Evolutionary conservation across 2,329 filamentous ascomycete species (phyloP).

Genomic region (Phialophora chinensis): DNA sequence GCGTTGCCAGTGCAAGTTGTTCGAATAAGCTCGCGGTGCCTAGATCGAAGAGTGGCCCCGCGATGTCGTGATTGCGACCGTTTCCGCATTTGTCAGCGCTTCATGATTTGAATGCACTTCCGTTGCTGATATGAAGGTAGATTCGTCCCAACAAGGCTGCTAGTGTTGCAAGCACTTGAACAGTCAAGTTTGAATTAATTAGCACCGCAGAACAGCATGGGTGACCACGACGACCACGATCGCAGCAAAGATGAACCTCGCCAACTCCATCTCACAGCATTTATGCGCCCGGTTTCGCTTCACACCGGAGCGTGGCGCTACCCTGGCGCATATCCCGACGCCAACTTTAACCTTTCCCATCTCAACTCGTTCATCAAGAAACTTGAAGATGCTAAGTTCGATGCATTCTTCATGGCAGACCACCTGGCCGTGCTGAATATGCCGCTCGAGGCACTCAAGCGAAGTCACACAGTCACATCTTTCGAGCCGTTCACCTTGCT

Average conservation of each 20-base stretch:
- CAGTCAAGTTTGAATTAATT: too few relatives aligned
- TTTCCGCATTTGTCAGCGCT: too few relatives aligned
- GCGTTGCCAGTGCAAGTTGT: too few relatives aligned
- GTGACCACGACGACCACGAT: background rate
- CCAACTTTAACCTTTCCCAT: conserved; percentile 64
- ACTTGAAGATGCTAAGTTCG: conserved; percentile 61
- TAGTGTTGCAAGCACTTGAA: too few relatives aligned
- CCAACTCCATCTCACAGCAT: conserved; percentile 62
- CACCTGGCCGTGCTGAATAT: conserved; percentile 62
- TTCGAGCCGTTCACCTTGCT: conserved; percentile 63
- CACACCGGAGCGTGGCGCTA: conserved; percentile 65
- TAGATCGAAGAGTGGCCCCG: too few relatives aligned
- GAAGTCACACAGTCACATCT: conserved; percentile 64
- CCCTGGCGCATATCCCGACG: conserved; percentile 60
- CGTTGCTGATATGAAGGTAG: too few relatives aligned
- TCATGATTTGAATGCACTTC: too few relatives aligned
- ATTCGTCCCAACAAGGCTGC: too few relatives aligned
- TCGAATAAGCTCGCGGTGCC: too few relatives aligned
- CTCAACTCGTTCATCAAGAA: conserved; percentile 61
- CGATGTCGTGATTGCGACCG: too few relatives aligned
- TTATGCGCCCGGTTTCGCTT: conserved; percentile 64
- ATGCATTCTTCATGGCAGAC: conserved; percentile 64
- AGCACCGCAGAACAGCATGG: background rate
- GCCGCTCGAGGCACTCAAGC: conserved; percentile 62
- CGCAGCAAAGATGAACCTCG: background rate